Evolutionary conservation across 352 stramenopile species (phyloP), one percentile per base, ranked within the genome.

Genomic region (Pythium dissotocum): DNA sequence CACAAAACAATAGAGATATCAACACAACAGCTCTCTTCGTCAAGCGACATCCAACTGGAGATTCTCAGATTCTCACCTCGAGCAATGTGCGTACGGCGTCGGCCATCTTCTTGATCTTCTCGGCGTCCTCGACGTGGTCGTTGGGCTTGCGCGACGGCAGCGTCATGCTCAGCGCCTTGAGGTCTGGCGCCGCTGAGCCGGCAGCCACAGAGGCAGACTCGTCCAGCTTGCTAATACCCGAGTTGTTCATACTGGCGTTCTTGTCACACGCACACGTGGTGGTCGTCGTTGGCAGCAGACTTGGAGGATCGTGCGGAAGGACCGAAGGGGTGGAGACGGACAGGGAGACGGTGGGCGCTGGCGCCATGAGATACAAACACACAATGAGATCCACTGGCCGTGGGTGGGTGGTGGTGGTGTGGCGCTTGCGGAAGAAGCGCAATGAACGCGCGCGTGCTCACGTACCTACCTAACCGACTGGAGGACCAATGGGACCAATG

Each of bases 41-140:
- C 28, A 30, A 30, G 28, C 28, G 28, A 4, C 7, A 40, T 13
- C 35, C n/a, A 35, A 6, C 30, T 10, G 13, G 51, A 53, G 7
- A 21, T 51, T 51, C 42, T 10, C 35, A 33, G n/a, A 44, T 32
- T 67, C 75, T 56, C 67, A 93, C 94, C 85, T 98, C 89, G 10
- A 99, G 77, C 61, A 99, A 86, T 8, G 92, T 97, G 36, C 87
- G 86, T 69, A 97, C 97, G 18, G 96, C 96, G 9, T 80, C 80
- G n/a, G 91, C 91, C 96, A 99, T 99, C 78, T 97, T 97, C 53
- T 89, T 68, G 32, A 97, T 80, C 75, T 94, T 96, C 8, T 79
- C 80, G 30, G 78, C 73, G 74, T 97, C 85, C 35, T 93, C 79
- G 0, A 85, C 70, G 62, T 90, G 73, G 75, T 97, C 87, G 60